A percentile compares a stretch with the other conserved stretches of the same genome.
phyloP scores from a whole-genome alignment of 2,329 filamentous ascomycete species.

The Stachybotrys echinatus region DNA sequence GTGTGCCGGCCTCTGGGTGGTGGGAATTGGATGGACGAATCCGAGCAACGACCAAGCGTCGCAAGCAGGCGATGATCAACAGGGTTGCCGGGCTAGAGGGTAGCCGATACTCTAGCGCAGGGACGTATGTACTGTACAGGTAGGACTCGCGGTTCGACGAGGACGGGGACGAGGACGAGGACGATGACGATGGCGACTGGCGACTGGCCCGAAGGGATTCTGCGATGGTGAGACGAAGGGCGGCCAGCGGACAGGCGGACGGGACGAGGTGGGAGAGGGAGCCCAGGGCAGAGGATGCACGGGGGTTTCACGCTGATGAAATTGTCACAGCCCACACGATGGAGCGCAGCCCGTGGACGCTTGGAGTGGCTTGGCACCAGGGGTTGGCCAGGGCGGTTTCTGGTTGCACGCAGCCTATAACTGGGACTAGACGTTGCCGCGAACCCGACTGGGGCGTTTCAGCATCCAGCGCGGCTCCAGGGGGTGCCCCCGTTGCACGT shows the following conservation, averaged over 20 bases:
- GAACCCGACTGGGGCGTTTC: not conserved
- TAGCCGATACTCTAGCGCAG: not conserved
- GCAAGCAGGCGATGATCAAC: slow-evolving; percentile 9
- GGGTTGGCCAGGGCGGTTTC: slow-evolving; percentile 1
- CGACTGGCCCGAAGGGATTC: not conserved
- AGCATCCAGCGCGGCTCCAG: not conserved
- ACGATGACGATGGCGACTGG: too few species aligned
- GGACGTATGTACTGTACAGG: not conserved
- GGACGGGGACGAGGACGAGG: too few species aligned
- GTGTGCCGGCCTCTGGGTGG: not conserved
- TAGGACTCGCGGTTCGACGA: too few species aligned
- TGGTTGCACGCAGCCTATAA: not conserved
- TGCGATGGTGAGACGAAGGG: not conserved
- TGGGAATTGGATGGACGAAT: too few species aligned
- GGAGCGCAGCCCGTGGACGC: slow-evolving; percentile 1
- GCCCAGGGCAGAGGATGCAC: not conserved
- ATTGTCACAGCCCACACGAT: slow-evolving; percentile 11
- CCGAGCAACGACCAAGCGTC: not conserved
- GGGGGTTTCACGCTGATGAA: slow-evolving; percentile 18
- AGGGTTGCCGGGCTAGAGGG: not conserved
- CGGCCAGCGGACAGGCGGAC: not conserved
- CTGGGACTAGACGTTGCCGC: not conserved
- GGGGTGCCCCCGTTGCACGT: not conserved
- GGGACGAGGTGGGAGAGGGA: not conserved
- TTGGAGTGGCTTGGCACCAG: slow-evolving; percentile 7